Evolutionary conservation across 2,329 filamentous ascomycete species (phyloP).

Genomic region (Neonectria neomacrospora): DNA sequence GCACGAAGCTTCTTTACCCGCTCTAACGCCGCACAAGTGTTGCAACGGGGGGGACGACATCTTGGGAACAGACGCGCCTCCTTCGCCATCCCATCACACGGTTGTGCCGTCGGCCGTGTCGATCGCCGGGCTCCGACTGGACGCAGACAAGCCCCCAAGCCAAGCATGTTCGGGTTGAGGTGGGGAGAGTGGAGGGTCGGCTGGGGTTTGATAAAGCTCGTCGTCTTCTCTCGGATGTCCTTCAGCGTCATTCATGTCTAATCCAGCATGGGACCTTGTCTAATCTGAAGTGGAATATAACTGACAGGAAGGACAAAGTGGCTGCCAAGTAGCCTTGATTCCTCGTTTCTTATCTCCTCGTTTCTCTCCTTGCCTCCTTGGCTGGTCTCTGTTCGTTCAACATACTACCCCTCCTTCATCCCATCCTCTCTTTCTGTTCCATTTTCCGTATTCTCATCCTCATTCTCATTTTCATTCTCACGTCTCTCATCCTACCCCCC

Average conservation of each 20-base stretch:
- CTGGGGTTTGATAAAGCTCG: constrained; percentile 3
- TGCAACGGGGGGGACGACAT: neutral
- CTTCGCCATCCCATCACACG: neutral
- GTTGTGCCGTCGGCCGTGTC: neutral
- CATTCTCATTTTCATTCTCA: neutral
- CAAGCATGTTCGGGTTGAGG: neutral
- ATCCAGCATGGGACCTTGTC: constrained; percentile 3
- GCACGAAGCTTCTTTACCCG: constrained; percentile 6
- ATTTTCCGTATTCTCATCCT: neutral
- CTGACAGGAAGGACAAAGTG: constrained; percentile 7
- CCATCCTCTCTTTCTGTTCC: neutral
- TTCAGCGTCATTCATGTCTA: neutral
- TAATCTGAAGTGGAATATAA: constrained; percentile 1
- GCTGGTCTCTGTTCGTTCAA: neutral
- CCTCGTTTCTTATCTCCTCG: constrained; percentile 5
- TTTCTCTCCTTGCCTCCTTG: constrained; percentile 3
- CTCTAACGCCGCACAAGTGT: constrained; percentile 5
- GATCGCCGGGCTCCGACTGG: constrained; percentile 9
- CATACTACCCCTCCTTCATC: constrained; percentile 6
- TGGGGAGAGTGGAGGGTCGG: neutral
- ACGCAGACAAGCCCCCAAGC: constrained; percentile 1
- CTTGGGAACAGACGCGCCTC: neutral
- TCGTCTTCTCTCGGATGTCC: neutral
- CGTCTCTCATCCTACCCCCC: neutral
- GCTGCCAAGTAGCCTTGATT: constrained; percentile 11